Conservation (phyloP, 2,329 filamentous ascomycete genomes). For the Stachybotrys chlorohalonatus region DNA sequence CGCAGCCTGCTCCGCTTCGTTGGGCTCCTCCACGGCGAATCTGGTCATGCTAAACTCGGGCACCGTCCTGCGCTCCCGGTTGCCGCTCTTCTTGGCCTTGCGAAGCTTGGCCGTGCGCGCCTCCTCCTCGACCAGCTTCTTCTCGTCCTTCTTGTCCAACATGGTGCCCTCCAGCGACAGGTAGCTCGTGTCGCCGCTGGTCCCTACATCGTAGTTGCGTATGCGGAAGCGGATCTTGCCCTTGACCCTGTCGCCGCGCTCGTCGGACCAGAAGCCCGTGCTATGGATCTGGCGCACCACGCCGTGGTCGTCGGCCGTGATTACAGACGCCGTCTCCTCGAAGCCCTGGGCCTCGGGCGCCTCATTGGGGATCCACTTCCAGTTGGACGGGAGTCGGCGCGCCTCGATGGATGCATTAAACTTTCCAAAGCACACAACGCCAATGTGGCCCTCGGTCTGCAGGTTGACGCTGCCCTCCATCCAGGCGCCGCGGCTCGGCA, state of each 20-base stretch:
- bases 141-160: conserved; percentile 60
- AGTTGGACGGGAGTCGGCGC: conserved; percentile 63
- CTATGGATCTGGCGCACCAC: conserved; percentile 43
- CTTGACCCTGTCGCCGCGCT: conserved; percentile 56
- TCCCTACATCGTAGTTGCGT: conserved; percentile 73
- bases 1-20: conserved; percentile 14
- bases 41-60: conserved; percentile 50
- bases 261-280: conserved; percentile 69
- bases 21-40: conserved; percentile 37
- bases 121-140: conserved; percentile 35
- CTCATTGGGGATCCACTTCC: conserved; percentile 66
- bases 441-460: conserved; percentile 81
- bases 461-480: conserved; percentile 78
- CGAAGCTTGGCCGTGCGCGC: conserved; percentile 30
- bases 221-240: conserved; percentile 70
- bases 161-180: conserved; percentile 85
- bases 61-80: conserved; percentile 24
- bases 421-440: conserved; percentile 79
- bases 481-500: conserved; percentile 61
- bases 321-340: conserved; percentile 31
- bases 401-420: conserved; percentile 86
- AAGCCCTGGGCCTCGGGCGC: conserved; percentile 27
- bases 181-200: conserved; percentile 68
- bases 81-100: conserved; percentile 23
- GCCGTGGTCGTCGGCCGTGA: conserved; percentile 39